phyloP scores from a whole-genome alignment of 345 rosid genomes.

The Arabidopsis suecica region DNA sequence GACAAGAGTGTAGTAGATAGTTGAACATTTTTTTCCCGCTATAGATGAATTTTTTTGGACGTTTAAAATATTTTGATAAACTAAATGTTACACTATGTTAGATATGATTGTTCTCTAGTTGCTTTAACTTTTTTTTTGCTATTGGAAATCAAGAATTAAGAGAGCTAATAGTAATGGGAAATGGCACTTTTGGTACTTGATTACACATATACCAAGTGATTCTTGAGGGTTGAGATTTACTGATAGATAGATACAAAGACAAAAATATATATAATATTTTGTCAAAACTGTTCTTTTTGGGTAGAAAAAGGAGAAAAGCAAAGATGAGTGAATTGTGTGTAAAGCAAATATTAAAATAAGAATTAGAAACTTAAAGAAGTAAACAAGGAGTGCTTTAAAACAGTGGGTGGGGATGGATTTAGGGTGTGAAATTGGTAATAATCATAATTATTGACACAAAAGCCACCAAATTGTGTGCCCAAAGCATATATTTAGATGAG shows the following conservation, averaged over 20 bases:
- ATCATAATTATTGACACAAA: conserved; percentile 45
- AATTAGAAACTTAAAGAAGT: conserved; percentile 41
- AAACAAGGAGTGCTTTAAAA: conserved; percentile 40
- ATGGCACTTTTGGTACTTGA: conserved; percentile 31
- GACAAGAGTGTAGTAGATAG: background rate
- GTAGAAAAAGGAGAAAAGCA: conserved; percentile 40
- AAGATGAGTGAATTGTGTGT: conserved; percentile 44
- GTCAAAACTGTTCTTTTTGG: conserved; percentile 27
- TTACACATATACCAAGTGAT: conserved; percentile 35
- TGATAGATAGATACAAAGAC: conserved; percentile 17
- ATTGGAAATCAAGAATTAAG: conserved; percentile 12
- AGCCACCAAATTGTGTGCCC: conserved; percentile 45
- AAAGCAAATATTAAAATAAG: conserved; percentile 42
- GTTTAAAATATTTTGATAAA: background rate
- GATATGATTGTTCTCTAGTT: conserved; percentile 28
- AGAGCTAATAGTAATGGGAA: conserved; percentile 36
- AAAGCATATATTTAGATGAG: conserved; percentile 43
- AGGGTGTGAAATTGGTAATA: conserved; percentile 43
- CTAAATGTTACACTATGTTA: background rate
- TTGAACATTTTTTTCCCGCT: background rate
- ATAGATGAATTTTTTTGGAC: background rate
- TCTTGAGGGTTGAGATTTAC: conserved; percentile 37
- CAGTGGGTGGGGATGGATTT: conserved; percentile 42
- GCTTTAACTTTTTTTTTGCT: background rate
- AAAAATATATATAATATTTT: background rate